These are phyloP conservation scores for Mrakia hoshinonis DNA, from an alignment of 768 basidiomycete species.

Conservation along the genomic window DNA sequence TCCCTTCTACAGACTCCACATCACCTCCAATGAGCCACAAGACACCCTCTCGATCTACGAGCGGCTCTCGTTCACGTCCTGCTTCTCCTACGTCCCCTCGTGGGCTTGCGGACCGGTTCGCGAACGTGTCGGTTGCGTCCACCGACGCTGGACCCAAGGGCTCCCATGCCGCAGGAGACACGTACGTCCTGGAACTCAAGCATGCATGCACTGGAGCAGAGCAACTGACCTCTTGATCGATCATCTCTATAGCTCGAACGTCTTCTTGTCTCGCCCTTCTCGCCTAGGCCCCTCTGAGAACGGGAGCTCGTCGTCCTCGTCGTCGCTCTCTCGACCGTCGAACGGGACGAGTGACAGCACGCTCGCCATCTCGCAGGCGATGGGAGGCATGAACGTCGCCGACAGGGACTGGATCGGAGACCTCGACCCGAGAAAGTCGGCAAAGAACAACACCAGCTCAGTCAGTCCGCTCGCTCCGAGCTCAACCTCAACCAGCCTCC, in stretches of 20 bases:
- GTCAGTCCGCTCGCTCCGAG: background rate
- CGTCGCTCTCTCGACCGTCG: background rate
- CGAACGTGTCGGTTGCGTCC: slow-evolving; percentile 24
- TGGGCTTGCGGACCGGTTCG: slow-evolving; percentile 25
- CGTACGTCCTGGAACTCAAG: background rate
- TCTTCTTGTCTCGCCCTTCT: slow-evolving; percentile 19
- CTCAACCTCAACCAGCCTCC: background rate
- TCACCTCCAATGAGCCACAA: background rate
- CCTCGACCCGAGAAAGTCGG: background rate
- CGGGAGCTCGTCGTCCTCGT: background rate
- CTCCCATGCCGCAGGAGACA: background rate
- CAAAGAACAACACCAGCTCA: background rate
- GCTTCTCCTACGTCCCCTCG: slow-evolving; percentile 13
- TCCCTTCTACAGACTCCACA: background rate
- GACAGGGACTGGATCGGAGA: slow-evolving; percentile 17
- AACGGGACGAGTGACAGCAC: slow-evolving; percentile 12
- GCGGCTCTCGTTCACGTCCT: background rate
- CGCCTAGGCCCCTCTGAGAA: background rate
- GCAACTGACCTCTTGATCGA: background rate
- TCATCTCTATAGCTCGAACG: slow-evolving; percentile 18
- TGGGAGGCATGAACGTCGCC: slow-evolving; percentile 20
- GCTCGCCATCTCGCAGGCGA: slow-evolving; percentile 20
- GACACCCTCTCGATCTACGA: background rate
- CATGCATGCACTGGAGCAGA: background rate
- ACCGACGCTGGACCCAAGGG: slow-evolving; percentile 20